These are phyloP conservation scores for Rhodamnia argentea DNA, from an alignment of 345 rosid genomes.

Conservation along the genomic window DNA sequence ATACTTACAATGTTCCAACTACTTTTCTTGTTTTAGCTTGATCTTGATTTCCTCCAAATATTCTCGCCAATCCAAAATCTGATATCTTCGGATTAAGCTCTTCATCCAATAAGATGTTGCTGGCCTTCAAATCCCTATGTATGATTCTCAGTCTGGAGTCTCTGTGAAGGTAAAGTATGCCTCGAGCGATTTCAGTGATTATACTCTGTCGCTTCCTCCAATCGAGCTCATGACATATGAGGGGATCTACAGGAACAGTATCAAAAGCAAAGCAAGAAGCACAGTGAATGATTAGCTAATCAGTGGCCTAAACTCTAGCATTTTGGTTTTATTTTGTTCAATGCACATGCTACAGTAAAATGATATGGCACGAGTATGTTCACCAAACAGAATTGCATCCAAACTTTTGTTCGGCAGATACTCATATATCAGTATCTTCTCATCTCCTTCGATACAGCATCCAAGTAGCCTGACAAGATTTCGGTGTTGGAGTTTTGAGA, in stretches of 20 bases:
- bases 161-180: background rate
- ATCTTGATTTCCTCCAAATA: background rate
- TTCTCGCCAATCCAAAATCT: background rate
- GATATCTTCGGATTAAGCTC: background rate
- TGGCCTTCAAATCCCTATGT: background rate
- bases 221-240: conserved; percentile 7
- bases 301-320: background rate
- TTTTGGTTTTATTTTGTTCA: background rate
- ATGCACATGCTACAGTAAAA: background rate
- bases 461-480: conserved; percentile 23
- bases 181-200: conserved; percentile 34
- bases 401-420: conserved; percentile 26
- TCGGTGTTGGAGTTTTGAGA: conserved; percentile 22
- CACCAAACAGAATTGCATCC: conserved; percentile 15
- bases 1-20: background rate
- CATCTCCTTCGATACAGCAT: conserved; percentile 15
- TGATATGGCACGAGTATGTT: background rate
- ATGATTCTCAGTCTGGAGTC: background rate
- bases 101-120: background rate
- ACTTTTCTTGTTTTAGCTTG: background rate
- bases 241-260: conserved; percentile 8
- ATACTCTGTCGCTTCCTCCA: conserved; percentile 25
- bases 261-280: background rate
- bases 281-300: background rate
- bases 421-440: conserved; percentile 19